Evolutionary conservation across 345 rosid genomes (phyloP).

Genomic region (Eucalyptus polyanthemos): DNA sequence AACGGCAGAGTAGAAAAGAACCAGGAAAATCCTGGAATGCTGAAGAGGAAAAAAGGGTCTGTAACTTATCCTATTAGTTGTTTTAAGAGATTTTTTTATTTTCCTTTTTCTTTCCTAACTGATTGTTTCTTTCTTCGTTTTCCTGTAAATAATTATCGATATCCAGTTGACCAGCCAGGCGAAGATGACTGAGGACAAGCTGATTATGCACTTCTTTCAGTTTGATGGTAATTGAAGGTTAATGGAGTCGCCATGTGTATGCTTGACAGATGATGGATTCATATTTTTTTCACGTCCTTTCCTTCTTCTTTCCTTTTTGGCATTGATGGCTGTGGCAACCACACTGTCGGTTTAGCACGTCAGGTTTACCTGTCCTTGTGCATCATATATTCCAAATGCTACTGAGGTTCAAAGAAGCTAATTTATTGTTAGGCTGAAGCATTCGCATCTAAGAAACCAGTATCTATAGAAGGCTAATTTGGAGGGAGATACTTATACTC

Average conservation of each 20-base stretch:
- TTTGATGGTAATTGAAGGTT: conserved; percentile 49
- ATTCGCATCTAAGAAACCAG: background rate
- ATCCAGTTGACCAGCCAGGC: conserved; percentile 33
- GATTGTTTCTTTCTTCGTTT: background rate
- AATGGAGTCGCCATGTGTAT: background rate
- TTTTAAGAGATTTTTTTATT: background rate
- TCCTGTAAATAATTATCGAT: background rate
- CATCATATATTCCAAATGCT: background rate
- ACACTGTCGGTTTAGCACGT: background rate
- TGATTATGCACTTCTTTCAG: conserved; percentile 60
- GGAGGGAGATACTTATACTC: background rate
- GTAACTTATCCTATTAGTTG: background rate
- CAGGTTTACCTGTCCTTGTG: background rate
- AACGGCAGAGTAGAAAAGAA: conserved; percentile 14
- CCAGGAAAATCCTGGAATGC: conserved; percentile 5
- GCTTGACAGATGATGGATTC: background rate
- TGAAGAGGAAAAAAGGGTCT: conserved; percentile 43
- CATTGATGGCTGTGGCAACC: background rate
- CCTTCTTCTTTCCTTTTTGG: background rate
- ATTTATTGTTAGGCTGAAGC: background rate
- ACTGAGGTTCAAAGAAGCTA: background rate
- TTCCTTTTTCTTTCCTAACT: too few species aligned
- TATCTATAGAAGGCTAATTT: background rate
- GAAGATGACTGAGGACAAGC: conserved; percentile 77
- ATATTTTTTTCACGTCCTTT: background rate